Conservation (phyloP, 306 rosid genomes). For the Dicorynia guianensis region DNA sequence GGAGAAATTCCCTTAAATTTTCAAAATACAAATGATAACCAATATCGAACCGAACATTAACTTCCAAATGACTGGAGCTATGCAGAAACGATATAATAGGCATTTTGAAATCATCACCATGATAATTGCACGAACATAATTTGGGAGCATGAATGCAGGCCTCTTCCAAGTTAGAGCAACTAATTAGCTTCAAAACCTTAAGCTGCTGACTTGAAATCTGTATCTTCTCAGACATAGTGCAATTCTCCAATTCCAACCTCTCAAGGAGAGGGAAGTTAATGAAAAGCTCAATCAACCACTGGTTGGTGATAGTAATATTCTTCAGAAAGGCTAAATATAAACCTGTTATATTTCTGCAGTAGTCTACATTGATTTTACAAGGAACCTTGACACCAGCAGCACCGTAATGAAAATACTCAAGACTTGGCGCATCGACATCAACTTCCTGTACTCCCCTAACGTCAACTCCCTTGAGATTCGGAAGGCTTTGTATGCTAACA, state of each 20-base stretch:
- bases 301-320: not conserved
- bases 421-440: conserved; percentile 11
- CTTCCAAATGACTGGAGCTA: not conserved
- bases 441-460: not conserved
- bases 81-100: not conserved
- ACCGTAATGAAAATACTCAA: not conserved
- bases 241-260: not conserved
- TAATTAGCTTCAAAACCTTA: not conserved
- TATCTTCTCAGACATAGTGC: conserved; percentile 9
- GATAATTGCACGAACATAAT: not conserved
- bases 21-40: not conserved
- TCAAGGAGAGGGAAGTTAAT: conserved; percentile 18
- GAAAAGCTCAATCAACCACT: conserved; percentile 16
- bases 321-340: not conserved
- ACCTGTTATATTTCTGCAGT: conserved; percentile 23
- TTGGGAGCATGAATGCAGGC: conserved; percentile 13
- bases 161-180: conserved; percentile 8
- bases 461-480: not conserved
- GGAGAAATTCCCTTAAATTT: not conserved
- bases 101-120: not conserved
- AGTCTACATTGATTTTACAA: not conserved
- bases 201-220: conserved; percentile 18
- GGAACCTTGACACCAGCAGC: too few relatives aligned
- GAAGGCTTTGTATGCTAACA: not conserved
- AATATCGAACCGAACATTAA: not conserved